Evolutionary conservation across 176 grass and related monocot species (phyloP), one percentile per base, ranked within the genome.

Genomic region (Carex littledalei): DNA sequence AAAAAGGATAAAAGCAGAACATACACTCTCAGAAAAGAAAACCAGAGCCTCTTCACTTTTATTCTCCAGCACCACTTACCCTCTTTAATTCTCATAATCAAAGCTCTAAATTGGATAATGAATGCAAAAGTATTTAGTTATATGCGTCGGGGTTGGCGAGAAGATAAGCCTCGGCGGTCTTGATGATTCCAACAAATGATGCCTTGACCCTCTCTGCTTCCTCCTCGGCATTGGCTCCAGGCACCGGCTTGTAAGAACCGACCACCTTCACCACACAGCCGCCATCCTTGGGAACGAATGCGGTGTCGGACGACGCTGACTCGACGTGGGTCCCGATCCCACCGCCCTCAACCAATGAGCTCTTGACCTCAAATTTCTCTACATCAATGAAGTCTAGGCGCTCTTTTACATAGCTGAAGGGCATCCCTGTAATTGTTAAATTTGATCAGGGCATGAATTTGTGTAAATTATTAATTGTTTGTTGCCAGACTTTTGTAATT

Each of bases 131-230:
- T 34, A 53, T 55, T 55, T 84, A 90, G 91, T 91, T 93, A 62
- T 93, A 96, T 9, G 94, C 73, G 47, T 90, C 84, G 9, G 88
- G 94, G 68, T 94, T 97, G 80, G 87, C 87, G 39, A 97, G 0
- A 39, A 94, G 92, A 85, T 87, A 97, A 0, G 43, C 89, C 87
- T 97, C 90, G 4, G 87, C 94, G 0, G 85, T 70, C 84, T 92
- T 97, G 83, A 94, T 88, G 70, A 89, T 88, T 45, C 17, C 64
- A 1, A 86, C 84, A 65, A 89, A 22, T 0, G 87, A 73, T 8
- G 76, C 90, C 81, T 97, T 92, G 34, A 90, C 84, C 90, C 86
- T 90, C 14, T 62, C 58, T 8, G 80, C 59, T 72, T 89, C 77
- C n/a, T 92, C 90, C 0, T 74, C 86, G 8, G 84, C 17, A 20